Evolutionary conservation across 345 rosid genomes (phyloP).

Genomic region (Acer campestre): DNA sequence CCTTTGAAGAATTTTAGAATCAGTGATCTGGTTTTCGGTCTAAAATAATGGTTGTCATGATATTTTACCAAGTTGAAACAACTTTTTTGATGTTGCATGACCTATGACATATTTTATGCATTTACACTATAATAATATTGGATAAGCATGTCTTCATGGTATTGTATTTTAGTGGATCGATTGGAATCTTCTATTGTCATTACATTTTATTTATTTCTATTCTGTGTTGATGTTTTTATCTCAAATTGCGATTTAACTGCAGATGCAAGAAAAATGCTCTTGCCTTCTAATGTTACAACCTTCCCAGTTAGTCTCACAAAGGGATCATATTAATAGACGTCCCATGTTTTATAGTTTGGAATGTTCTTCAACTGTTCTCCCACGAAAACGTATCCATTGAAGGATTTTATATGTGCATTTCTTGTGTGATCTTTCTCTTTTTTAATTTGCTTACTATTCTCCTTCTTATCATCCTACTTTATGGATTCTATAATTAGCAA

Average conservation of each 20-base stretch:
- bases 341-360: constrained; percentile 49
- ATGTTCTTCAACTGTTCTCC: constrained; percentile 46
- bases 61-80: neutral
- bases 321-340: constrained; percentile 38
- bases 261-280: constrained; percentile 42
- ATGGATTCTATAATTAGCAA: neutral
- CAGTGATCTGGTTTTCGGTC: constrained; percentile 1
- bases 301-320: constrained; percentile 30
- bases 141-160: neutral
- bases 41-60: neutral
- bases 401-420: neutral
- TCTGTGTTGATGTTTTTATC: neutral
- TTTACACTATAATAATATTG: neutral
- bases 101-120: neutral
- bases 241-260: constrained; percentile 25
- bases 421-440: neutral
- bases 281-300: constrained; percentile 44
- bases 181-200: constrained; percentile 18
- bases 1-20: neutral
- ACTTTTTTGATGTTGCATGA: neutral
- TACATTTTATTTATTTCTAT: constrained; percentile 7
- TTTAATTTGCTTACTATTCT: neutral
- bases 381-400: constrained; percentile 67
- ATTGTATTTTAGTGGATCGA: neutral
- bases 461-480: neutral